phyloP scores from a whole-genome alignment of 192 early-diverging fungal species.

The Coemansia sp. region DNA sequence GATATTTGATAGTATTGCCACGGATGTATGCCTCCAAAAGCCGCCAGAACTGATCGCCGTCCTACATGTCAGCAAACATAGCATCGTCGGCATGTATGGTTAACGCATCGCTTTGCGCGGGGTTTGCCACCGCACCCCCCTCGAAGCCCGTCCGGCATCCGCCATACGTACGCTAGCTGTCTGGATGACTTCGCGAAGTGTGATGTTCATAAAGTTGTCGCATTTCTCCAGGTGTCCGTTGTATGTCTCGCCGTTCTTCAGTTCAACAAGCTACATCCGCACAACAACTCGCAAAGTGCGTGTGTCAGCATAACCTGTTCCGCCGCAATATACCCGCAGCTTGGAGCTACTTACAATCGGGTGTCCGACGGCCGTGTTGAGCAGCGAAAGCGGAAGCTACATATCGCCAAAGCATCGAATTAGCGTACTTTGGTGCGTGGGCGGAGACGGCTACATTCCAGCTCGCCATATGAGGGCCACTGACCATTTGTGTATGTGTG shows the following conservation, averaged over 20 bases:
- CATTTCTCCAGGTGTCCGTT: conserved; percentile 96
- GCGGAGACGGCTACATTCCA: too few relatives aligned
- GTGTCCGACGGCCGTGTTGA: conserved; percentile 83
- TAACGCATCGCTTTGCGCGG: too few relatives aligned
- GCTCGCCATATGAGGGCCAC: neutral
- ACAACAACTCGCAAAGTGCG: too few relatives aligned
- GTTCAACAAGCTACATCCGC: conserved; percentile 68
- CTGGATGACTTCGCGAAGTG: conserved; percentile 89
- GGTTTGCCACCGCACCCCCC: too few relatives aligned
- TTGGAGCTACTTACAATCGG: conserved; percentile 71
- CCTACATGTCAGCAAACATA: conserved; percentile 54
- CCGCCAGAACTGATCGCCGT: conserved; percentile 91
- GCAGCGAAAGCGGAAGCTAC: conserved; percentile 87
- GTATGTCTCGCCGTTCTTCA: conserved; percentile 97
- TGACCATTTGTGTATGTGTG: conserved; percentile 5
- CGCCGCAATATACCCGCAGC: too few relatives aligned
- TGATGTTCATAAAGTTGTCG: conserved; percentile 98
- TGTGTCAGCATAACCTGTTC: too few relatives aligned
- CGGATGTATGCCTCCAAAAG: conserved; percentile 90
- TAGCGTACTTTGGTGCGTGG: too few relatives aligned
- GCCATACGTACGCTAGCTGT: conserved; percentile 66
- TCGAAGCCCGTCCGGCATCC: too few relatives aligned
- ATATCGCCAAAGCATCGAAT: neutral
- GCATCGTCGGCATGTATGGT: too few relatives aligned
- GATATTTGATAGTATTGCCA: conserved; percentile 84